Percentiles rank a stretch among this genome's conserved stretches.
Evolutionary conservation across 257 asterid species (phyloP).

Genomic region (Rehmannia glutinosa): DNA sequence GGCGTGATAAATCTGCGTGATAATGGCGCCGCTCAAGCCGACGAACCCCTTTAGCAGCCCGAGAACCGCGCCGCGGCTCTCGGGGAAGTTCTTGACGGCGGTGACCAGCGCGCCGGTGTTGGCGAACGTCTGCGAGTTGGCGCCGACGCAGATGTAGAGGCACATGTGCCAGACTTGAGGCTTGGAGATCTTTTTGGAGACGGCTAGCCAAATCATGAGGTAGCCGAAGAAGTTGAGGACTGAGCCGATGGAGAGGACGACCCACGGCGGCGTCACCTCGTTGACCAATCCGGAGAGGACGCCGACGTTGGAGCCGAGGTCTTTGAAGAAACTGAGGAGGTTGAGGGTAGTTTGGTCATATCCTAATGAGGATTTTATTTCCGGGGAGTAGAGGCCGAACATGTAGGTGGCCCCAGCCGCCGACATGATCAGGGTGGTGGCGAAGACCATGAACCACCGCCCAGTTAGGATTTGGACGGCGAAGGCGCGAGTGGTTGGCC

Average conservation of each 20-base stretch:
- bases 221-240: constrained; percentile 72
- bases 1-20: constrained; percentile 44
- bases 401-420: constrained; percentile 89
- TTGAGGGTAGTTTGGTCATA: constrained; percentile 80
- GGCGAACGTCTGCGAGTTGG: constrained; percentile 78
- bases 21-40: constrained; percentile 55
- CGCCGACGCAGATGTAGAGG: constrained; percentile 70
- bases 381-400: constrained; percentile 60
- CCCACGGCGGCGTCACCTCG: constrained; percentile 91
- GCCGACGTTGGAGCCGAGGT: constrained; percentile 71
- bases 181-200: constrained; percentile 40
- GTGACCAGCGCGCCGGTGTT: constrained; percentile 88
- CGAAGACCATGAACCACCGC: constrained; percentile 83
- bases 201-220: constrained; percentile 83
- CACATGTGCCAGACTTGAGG: constrained; percentile 84
- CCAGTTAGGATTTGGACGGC: constrained; percentile 43
- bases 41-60: constrained; percentile 54
- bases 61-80: constrained; percentile 48
- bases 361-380: constrained; percentile 45
- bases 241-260: constrained; percentile 68
- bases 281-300: constrained; percentile 61
- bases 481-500: constrained; percentile 16
- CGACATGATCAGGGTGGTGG: constrained; percentile 56
- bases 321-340: constrained; percentile 77
- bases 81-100: constrained; percentile 74